Evolutionary conservation across 768 basidiomycete species (phyloP), one percentile per base, ranked within the genome.

Genomic region (Phylloporus sp.): DNA sequence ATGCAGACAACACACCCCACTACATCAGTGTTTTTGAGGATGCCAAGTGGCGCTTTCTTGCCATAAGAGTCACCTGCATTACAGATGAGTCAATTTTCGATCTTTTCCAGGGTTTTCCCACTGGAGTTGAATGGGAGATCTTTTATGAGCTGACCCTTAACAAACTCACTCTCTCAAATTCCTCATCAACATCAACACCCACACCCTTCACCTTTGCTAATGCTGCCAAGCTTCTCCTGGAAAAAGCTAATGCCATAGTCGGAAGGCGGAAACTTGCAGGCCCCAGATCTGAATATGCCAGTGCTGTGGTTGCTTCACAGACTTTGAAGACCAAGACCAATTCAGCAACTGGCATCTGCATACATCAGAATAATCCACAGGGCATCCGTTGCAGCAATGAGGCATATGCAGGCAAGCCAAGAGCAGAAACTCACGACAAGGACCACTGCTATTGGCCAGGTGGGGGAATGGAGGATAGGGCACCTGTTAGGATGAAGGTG

Each of bases 361-460:
- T 39, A 3, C 34, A 36, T 6, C 4, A 8, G 4, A 44, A 44
- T 20, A 44, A 44, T 4, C 43, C 34, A 2, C 3, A 20, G 4
- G 43, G 34, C 0, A 14, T 44, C 1, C 10, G 11, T 1, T 44
- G 34, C 17, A 28, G 8, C 6, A 44, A 44, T 5, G 5, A 17
- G 2, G 0, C 0, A 2, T 39, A 26, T 4, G 7, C 1, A 2
- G 6, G 26, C 2, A 17, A 18, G 7, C 24, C 22, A 1, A 1
- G 4, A 9, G 41, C 14, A 1, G 21, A 29, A 0, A 42, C 15
- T 8, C 41, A 42, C 9, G 31, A 42, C 11, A 6, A 7, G 6
- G n/a, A 15, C 0, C 31, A 33, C 7, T 42, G 41, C 6, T 42
- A 42, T 4, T 32, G 31, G 31, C 31, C 41, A 4, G 31, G 41